Conservation (phyloP, 176 grass and related monocot genomes). For the Phyllostachys edulis region DNA sequence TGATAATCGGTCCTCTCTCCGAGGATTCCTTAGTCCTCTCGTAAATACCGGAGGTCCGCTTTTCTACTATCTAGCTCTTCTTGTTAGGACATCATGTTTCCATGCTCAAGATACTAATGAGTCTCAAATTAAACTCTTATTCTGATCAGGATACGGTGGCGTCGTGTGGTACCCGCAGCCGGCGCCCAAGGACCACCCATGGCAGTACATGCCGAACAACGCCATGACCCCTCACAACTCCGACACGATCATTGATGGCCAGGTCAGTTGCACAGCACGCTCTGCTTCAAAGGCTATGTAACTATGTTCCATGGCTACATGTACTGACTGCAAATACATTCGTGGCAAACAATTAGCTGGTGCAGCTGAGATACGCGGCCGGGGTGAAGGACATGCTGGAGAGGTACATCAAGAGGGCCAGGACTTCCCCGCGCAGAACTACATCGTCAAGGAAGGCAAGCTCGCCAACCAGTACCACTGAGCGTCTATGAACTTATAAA, state of each 20-base stretch:
- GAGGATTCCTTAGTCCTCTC: no score
- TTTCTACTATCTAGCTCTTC: no score
- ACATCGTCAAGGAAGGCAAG: slow-evolving; percentile 84
- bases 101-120: background rate
- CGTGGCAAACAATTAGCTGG: background rate
- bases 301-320: background rate
- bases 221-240: slow-evolving; percentile 90
- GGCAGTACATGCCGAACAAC: slow-evolving; percentile 87
- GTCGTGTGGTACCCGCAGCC: slow-evolving; percentile 76
- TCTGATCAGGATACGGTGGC: slow-evolving; percentile 60
- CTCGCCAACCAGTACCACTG: slow-evolving; percentile 70
- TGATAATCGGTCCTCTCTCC: no score
- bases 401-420: slow-evolving; percentile 81
- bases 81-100: no score
- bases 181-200: slow-evolving; percentile 83
- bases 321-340: background rate
- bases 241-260: slow-evolving; percentile 83
- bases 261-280: slow-evolving; percentile 38
- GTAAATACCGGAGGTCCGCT: fast-evolving
- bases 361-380: slow-evolving; percentile 63
- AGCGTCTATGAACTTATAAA: background rate
- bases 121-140: background rate
- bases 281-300: background rate
- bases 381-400: slow-evolving; percentile 81
- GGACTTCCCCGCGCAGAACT: slow-evolving; percentile 75